Base-by-base conservation (phyloP, 2,329 filamentous ascomycete genomes). In the Stachybotrys elegans region DNA sequence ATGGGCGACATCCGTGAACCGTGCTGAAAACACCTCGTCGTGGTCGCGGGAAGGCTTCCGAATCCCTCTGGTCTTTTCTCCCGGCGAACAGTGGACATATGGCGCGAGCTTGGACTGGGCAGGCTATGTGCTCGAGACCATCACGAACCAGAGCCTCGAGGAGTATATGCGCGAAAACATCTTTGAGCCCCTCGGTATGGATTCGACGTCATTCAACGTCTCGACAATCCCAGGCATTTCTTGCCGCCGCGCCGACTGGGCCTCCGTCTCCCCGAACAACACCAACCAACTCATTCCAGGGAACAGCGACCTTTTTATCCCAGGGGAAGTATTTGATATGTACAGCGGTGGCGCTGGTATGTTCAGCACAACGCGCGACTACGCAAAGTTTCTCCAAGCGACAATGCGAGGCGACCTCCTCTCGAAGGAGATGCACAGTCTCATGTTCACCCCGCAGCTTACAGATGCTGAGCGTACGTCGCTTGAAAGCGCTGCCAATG, bases 31-130 rank as follows among this genome's bases (percentile, higher is more conserved):
- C 20, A 48, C 54, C n/a, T 45, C 57, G 22, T 42, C 50, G n/a
- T 57, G 50, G 37, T 54, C 49, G 4, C 40, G 56, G n/a, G 60
- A 62, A 11, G 58, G 58, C 46, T 67, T 57, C 46, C 47, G 50
- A 22, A 58, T 63, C 46, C 70, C 66, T 1, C 53, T 68, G 9
- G 54, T 57, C 40, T 68, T 67, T 48, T 42, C 55, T 3, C 63
- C 70, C 0, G 70, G 70, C 1, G 52, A 57, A 9, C 59, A 62
- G 2, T 75, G 68, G 69, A 57, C 58, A 20, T 75, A 73, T 41
- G 68, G 70, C 3, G 48, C 56, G 5, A 47, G 50, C 1, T 49
- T 64, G 23, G 70, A 73, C 54, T 72, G 63, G 55, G 68, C 62
- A 0, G 69, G 67, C 12, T 43, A 61, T 6, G 54, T 65, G 1